A percentile compares a stretch with the other conserved stretches of the same genome.
phyloP scores from a whole-genome alignment of 2,329 filamentous ascomycete genomes.

The Fusarium cicatricum region DNA sequence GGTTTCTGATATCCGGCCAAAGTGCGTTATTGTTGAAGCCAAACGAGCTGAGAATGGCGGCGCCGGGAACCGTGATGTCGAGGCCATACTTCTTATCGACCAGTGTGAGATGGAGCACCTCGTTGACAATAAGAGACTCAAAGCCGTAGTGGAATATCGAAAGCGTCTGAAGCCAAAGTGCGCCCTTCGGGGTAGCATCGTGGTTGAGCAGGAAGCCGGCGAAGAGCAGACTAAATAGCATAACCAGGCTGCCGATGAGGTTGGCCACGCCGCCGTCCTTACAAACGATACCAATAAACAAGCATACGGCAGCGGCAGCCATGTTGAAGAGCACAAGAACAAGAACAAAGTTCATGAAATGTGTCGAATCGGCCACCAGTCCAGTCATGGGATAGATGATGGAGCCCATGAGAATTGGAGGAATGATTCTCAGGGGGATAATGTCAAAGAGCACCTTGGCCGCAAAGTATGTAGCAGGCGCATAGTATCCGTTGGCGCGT shows the following conservation, averaged over 20 bases:
- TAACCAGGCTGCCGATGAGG: conserved; percentile 91
- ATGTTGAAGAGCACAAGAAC: conserved; percentile 96
- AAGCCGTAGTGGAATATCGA: conserved; percentile 99
- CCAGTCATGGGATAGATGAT: conserved; percentile 99
- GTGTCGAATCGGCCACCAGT: conserved; percentile 78
- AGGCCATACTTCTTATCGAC: conserved; percentile 95
- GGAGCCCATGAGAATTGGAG: conserved; percentile 91
- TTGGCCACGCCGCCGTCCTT: conserved; percentile 92
- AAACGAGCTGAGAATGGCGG: conserved; percentile 92
- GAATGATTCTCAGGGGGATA: conserved; percentile 90
- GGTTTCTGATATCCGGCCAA: conserved; percentile 83
- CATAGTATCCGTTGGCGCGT: conserved; percentile 95
- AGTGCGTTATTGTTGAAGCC: conserved; percentile 89
- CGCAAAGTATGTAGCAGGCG: conserved; percentile 90
- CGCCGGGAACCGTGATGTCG: conserved; percentile 94
- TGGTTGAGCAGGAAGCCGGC: conserved; percentile 94
- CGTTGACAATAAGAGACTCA: conserved; percentile 95
- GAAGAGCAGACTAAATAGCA: conserved; percentile 96
- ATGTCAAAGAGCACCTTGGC: conserved; percentile 99
- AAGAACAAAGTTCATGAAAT: conserved; percentile 91
- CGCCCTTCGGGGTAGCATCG: conserved; percentile 85
- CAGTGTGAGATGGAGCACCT: conserved; percentile 88
- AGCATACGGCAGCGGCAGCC: conserved; percentile 88
- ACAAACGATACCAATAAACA: conserved; percentile 97
- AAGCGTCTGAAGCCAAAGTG: conserved; percentile 89